These are phyloP conservation scores for Xylariales sp. DNA, from an alignment of 2,329 filamentous ascomycete species.

Conservation along the genomic window DNA sequence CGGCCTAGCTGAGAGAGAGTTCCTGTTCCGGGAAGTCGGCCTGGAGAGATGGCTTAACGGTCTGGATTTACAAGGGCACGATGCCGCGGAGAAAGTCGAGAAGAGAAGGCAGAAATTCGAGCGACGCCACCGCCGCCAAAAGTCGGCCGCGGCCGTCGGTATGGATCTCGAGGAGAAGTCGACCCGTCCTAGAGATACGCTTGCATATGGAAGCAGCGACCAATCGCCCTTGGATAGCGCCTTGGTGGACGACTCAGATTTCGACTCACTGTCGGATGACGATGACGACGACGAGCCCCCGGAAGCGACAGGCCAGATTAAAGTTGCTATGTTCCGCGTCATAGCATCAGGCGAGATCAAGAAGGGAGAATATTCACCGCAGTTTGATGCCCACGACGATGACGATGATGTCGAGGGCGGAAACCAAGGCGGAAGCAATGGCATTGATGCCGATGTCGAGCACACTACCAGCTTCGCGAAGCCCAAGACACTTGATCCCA, in stretches of 20 bases:
- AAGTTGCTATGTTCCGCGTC: slow-evolving; percentile 93
- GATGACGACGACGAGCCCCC: slow-evolving; percentile 78
- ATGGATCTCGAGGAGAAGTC: slow-evolving; percentile 31
- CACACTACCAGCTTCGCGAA: slow-evolving; percentile 98
- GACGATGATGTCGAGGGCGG: slow-evolving; percentile 60
- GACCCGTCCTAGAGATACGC: slow-evolving; percentile 46
- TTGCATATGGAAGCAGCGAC: slow-evolving; percentile 77
- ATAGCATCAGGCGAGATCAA: slow-evolving; percentile 96
- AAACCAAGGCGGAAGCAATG: slow-evolving; percentile 49
- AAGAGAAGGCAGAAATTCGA: slow-evolving; percentile 79
- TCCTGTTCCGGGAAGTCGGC: slow-evolving; percentile 94
- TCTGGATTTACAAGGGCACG: slow-evolving; percentile 87
- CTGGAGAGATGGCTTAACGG: slow-evolving; percentile 96
- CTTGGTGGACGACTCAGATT: slow-evolving; percentile 62
- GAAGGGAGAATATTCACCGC: slow-evolving; percentile 94
- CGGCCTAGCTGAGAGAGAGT: slow-evolving; percentile 91
- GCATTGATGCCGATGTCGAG: slow-evolving; percentile 78
- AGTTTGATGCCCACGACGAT: slow-evolving; percentile 95
- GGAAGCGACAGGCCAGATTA: slow-evolving; percentile 95
- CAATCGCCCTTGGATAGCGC: slow-evolving; percentile 68
- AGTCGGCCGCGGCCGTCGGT: slow-evolving; percentile 33
- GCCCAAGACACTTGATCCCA: slow-evolving; percentile 91
- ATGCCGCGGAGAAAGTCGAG: slow-evolving; percentile 85
- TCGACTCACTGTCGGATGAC: slow-evolving; percentile 69
- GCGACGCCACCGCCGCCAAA: slow-evolving; percentile 61